Evolutionary conservation across 2,329 filamentous ascomycete genomes (phyloP).

Genomic region (Biscogniauxia marginata): DNA sequence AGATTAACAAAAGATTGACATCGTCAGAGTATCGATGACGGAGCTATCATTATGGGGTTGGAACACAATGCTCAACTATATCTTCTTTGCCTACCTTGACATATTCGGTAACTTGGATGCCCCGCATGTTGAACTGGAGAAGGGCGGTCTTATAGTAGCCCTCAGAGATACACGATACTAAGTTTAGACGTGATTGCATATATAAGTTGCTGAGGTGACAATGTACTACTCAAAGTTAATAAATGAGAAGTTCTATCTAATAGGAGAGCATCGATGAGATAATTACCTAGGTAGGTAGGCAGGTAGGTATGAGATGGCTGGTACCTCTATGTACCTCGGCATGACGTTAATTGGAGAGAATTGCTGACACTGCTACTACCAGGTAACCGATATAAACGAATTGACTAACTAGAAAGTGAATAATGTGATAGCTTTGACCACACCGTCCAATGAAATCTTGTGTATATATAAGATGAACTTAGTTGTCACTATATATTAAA

Average conservation of each 20-base stretch:
- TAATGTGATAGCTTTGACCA: too few species aligned
- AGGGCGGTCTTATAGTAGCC: not conserved
- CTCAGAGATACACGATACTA: not conserved
- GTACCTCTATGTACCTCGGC: slow-evolving; percentile 14
- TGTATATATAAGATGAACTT: too few species aligned
- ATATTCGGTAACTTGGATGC: slow-evolving; percentile 71
- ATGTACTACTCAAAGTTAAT: too few species aligned
- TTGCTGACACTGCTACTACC: too few species aligned
- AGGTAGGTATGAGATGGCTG: not conserved
- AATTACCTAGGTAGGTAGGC: not conserved
- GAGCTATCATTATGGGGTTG: too few species aligned
- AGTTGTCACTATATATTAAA: not conserved
- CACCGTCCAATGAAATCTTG: too few species aligned
- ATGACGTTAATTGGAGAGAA: slow-evolving; percentile 14
- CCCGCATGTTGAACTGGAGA: slow-evolving; percentile 58
- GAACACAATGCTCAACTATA: not conserved
- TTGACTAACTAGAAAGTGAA: too few species aligned
- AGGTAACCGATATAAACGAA: too few species aligned
- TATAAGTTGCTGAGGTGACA: too few species aligned
- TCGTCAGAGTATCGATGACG: too few species aligned
- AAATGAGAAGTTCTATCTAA: not conserved
- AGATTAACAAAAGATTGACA: too few species aligned
- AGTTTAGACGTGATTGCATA: not conserved
- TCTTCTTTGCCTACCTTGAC: slow-evolving; percentile 57
- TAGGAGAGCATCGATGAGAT: not conserved